A percentile compares a stretch with the other conserved stretches of the same genome.
Conservation (phyloP, 805 yeast species). For the Candida maris region DNA sequence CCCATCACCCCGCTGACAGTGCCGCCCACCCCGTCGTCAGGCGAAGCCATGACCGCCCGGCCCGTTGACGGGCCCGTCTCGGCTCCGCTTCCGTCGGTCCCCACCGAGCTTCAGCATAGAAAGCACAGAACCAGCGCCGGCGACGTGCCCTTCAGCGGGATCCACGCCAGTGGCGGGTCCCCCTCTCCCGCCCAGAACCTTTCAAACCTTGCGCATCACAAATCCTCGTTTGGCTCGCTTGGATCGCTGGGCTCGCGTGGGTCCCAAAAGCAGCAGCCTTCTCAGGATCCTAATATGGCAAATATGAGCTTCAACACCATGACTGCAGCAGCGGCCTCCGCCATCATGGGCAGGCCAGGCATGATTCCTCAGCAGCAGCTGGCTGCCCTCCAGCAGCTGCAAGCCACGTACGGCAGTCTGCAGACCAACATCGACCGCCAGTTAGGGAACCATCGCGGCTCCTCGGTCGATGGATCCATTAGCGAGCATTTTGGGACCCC, state of each 20-base stretch:
- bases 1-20: conserved; percentile 20
- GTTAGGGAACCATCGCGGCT: conserved; percentile 17
- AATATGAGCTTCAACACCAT: conserved; percentile 14
- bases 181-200: conserved; percentile 1
- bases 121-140: neutral
- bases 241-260: conserved; percentile 3
- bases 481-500: neutral
- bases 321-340: conserved; percentile 26
- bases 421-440: conserved; percentile 24
- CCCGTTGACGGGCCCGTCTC: too few species aligned
- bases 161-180: neutral
- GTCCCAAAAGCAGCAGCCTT: conserved; percentile 17
- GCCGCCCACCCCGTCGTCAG: conserved; percentile 16
- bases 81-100: neutral
- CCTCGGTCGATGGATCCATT: conserved; percentile 2
- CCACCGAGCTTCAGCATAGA: conserved; percentile 1
- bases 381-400: conserved; percentile 27
- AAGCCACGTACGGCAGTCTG: conserved; percentile 29
- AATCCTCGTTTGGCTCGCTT: neutral
- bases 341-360: conserved; percentile 26
- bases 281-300: conserved; percentile 17
- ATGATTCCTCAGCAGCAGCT: conserved; percentile 23
- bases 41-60: neutral
- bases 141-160: neutral
- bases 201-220: neutral